These are phyloP conservation scores for Spiraea crenata DNA, from an alignment of 331 rosid species.

Conservation along the genomic window DNA sequence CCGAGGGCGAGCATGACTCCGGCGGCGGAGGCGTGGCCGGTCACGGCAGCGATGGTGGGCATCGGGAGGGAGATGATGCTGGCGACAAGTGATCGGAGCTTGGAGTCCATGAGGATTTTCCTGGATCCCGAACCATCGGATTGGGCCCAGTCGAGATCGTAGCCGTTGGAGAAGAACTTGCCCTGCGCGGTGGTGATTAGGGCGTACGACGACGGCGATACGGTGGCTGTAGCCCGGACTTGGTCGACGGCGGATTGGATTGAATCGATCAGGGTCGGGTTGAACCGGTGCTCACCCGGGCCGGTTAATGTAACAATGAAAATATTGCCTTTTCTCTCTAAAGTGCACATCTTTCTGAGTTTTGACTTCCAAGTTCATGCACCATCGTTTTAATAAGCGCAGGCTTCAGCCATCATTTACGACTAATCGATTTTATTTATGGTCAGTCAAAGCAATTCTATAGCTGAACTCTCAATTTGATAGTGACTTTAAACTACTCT, in stretches of 20 bases:
- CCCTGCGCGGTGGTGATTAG: conserved; percentile 90
- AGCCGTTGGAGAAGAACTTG: conserved; percentile 91
- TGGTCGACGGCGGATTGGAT: conserved; percentile 53
- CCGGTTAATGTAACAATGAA: conserved; percentile 75
- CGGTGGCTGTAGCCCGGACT: conserved; percentile 35
- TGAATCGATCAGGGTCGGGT: conserved; percentile 53
- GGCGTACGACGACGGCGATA: conserved; percentile 37
- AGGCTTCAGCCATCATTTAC: too few relatives aligned
- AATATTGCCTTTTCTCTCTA: conserved; percentile 59
- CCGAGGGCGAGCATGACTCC: conserved; percentile 60
- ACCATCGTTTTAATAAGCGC: too few relatives aligned
- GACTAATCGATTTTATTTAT: too few relatives aligned
- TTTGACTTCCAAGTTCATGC: neutral
- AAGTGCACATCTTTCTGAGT: conserved; percentile 45
- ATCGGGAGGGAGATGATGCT: conserved; percentile 64
- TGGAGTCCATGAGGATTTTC: conserved; percentile 20
- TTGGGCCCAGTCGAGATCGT: conserved; percentile 58
- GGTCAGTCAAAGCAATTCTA: too few relatives aligned
- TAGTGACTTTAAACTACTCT: too few relatives aligned
- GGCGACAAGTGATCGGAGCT: conserved; percentile 43
- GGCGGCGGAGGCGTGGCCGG: conserved; percentile 86
- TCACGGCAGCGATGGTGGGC: conserved; percentile 78
- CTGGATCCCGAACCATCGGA: conserved; percentile 21
- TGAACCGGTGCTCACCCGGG: conserved; percentile 62
- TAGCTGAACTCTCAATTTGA: too few relatives aligned